Conservation (phyloP, 805 yeast species). For the Metschnikowia similis region DNA sequence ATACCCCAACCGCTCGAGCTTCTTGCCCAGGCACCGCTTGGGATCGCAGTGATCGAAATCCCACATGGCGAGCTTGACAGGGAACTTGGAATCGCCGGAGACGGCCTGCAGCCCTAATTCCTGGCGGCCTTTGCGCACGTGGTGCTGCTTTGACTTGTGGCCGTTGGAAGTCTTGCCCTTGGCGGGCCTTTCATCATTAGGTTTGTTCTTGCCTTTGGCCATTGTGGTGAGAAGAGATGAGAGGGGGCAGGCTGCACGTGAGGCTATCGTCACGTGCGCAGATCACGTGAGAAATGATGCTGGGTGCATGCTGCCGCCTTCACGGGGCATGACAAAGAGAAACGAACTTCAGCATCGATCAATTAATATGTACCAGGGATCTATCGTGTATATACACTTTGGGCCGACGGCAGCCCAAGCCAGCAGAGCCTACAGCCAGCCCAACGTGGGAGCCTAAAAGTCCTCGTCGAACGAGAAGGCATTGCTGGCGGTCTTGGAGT, state of each 20-base stretch:
- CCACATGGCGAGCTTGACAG: conserved; percentile 95
- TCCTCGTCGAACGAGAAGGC: conserved; percentile 90
- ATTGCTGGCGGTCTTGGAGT: conserved; percentile 44
- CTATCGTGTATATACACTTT: not conserved
- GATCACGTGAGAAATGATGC: not conserved
- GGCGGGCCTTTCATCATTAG: conserved; percentile 35
- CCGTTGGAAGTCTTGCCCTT: conserved; percentile 48
- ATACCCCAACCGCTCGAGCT: conserved; percentile 81
- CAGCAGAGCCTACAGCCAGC: conserved; percentile 2
- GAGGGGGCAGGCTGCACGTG: not conserved
- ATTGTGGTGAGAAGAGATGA: conserved; percentile 19
- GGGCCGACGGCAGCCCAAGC: conserved; percentile 1
- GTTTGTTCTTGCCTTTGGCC: conserved; percentile 57
- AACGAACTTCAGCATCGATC: no score
- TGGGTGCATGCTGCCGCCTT: no score
- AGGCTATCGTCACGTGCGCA: not conserved
- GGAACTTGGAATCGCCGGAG: conserved; percentile 43
- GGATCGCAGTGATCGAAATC: conserved; percentile 99
- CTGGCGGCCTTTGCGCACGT: conserved; percentile 35
- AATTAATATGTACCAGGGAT: not conserved
- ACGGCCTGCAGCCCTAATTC: conserved; percentile 27
- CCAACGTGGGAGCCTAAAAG: conserved; percentile 41
- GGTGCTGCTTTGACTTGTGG: conserved; percentile 52
- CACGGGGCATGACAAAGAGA: no score
- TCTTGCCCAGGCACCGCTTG: conserved; percentile 93